Percentiles rank a stretch among this genome's conserved stretches.
Evolutionary conservation across 2,329 filamentous ascomycete genomes (phyloP).

Genomic region (Raffaelea albimanens): DNA sequence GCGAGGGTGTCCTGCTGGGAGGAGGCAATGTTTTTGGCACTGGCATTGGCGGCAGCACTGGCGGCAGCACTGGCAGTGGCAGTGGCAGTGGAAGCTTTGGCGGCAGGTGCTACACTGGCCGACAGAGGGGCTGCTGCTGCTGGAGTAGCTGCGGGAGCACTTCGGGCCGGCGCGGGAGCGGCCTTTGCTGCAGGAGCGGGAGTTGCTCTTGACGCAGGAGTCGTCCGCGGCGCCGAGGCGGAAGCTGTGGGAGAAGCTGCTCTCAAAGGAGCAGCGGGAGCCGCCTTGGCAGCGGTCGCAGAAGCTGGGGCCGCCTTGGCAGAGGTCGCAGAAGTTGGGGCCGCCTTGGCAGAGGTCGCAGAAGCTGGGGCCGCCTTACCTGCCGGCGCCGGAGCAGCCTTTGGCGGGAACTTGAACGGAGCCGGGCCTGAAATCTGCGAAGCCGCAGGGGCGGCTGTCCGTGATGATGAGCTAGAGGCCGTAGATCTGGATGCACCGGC

Average conservation of each 20-base stretch:
- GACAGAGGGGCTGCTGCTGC: background rate
- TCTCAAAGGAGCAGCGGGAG: too few relatives aligned
- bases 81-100: too few relatives aligned
- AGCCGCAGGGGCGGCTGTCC: constrained; percentile 5
- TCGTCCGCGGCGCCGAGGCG: constrained; percentile 1
- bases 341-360: background rate
- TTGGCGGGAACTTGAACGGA: constrained; percentile 3
- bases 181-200: too few relatives aligned
- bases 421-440: background rate
- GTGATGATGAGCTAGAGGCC: too few relatives aligned
- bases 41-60: too few relatives aligned
- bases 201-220: too few relatives aligned
- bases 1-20: constrained; percentile 11
- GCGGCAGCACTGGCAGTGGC: too few relatives aligned
- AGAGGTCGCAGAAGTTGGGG: background rate
- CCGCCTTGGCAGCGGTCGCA: background rate
- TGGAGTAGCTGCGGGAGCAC: background rate
- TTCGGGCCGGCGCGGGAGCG: too few relatives aligned
- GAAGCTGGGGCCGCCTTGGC: background rate
- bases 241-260: too few relatives aligned
- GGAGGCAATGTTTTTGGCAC: background rate
- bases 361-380: background rate
- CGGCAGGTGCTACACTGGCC: too few relatives aligned
- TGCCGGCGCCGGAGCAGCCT: background rate
- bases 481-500: too few relatives aligned